These are phyloP conservation scores for Ormosia semicastrata DNA, from an alignment of 306 rosid genomes.

Conservation along the genomic window DNA sequence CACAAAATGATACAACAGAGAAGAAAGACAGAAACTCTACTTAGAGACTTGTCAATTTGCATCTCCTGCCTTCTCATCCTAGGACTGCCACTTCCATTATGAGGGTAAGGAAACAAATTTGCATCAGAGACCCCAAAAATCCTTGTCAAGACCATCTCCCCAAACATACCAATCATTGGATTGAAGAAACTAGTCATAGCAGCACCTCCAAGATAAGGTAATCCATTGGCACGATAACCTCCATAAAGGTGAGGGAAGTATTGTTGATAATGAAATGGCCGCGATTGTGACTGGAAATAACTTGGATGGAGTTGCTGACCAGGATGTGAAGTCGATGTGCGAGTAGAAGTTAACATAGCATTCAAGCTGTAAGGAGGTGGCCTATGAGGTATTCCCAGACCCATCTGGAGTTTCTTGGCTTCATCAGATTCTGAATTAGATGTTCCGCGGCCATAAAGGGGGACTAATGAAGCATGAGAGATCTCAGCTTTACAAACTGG, in stretches of 20 bases:
- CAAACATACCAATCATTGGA: slow-evolving; percentile 74
- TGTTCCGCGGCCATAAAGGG: slow-evolving; percentile 84
- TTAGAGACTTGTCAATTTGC: slow-evolving; percentile 75
- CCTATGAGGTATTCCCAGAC: slow-evolving; percentile 58
- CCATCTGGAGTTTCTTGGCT: slow-evolving; percentile 49
- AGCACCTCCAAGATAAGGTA: slow-evolving; percentile 57
- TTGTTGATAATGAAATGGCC: slow-evolving; percentile 51
- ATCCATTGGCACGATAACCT: slow-evolving; percentile 43
- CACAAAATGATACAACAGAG: slow-evolving; percentile 77
- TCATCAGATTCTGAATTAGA: slow-evolving; percentile 49
- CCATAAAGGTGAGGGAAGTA: slow-evolving; percentile 54
- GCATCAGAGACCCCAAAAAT: slow-evolving; percentile 59
- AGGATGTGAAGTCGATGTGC: slow-evolving; percentile 33
- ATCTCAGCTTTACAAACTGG: slow-evolving; percentile 86
- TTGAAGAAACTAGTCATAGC: slow-evolving; percentile 49
- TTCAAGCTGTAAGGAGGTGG: slow-evolving; percentile 57
- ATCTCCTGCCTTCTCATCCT: slow-evolving; percentile 90
- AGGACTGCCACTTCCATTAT: slow-evolving; percentile 40
- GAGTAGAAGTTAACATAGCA: slow-evolving; percentile 31
- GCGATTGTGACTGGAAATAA: slow-evolving; percentile 48
- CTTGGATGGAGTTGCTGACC: slow-evolving; percentile 48
- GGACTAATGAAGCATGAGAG: slow-evolving; percentile 62
- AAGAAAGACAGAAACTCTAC: slow-evolving; percentile 69
- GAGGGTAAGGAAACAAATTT: slow-evolving; percentile 49
- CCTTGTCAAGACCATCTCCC: slow-evolving; percentile 74